Evolutionary conservation across 78 protist species (phyloP).

Genomic region (Anaeramoeba flamelloides): DNA sequence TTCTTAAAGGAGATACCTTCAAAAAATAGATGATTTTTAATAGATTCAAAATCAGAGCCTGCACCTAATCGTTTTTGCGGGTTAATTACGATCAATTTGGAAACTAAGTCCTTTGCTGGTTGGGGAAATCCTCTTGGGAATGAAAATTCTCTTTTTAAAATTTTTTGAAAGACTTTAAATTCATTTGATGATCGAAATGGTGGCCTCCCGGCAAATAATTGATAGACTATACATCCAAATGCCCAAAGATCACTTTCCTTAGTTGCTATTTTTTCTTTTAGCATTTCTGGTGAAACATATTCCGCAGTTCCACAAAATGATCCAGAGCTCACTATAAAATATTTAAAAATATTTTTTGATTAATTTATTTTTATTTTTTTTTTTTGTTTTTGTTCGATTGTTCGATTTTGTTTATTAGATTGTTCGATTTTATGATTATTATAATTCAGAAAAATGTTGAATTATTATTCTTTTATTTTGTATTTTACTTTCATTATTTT

Average conservation of each 20-base stretch:
- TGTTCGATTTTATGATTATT: too few relatives aligned
- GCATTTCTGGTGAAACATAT: background rate
- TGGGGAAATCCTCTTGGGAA: background rate
- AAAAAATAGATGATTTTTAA: background rate
- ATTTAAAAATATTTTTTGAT: too few relatives aligned
- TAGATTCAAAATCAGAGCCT: background rate
- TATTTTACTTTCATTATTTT: too few relatives aligned
- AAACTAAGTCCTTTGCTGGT: background rate
- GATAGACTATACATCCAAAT: background rate
- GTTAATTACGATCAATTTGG: background rate
- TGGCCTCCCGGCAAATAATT: background rate
- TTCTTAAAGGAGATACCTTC: background rate
- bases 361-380: too few relatives aligned
- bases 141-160: background rate
- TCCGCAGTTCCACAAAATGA: too few relatives aligned
- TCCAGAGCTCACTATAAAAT: too few relatives aligned
- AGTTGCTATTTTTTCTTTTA: background rate
- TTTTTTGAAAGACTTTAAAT: background rate
- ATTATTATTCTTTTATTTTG: too few relatives aligned
- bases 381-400: too few relatives aligned
- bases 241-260: background rate
- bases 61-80: background rate
- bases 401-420: too few relatives aligned
- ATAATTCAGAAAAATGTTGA: too few relatives aligned
- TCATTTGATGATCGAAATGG: background rate